phyloP scores from a whole-genome alignment of 768 basidiomycete genomes.

The Boletus vinaceobasis region DNA sequence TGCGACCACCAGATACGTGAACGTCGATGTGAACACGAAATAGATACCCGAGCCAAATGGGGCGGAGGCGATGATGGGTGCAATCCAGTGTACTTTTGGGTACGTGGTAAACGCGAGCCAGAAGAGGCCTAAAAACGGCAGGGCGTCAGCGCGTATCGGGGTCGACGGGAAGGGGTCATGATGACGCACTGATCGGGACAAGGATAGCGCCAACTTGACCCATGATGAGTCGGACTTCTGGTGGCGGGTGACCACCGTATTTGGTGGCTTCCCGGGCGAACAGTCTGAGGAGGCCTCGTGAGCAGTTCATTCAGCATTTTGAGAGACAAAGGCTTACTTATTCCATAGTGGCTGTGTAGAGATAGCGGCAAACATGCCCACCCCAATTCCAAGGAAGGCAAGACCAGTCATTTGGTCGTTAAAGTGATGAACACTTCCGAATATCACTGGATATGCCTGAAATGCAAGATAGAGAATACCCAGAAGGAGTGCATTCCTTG shows the following conservation, averaged over 20 bases:
- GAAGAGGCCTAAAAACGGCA: constrained; percentile 37
- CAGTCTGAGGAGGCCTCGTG: constrained; percentile 28
- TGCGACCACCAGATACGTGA: constrained; percentile 54
- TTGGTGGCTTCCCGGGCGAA: constrained; percentile 36
- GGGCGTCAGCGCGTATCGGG: neutral
- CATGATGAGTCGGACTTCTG: constrained; percentile 63
- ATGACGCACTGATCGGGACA: constrained; percentile 51
- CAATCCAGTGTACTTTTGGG: constrained; percentile 44
- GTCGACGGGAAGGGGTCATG: neutral
- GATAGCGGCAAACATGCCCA: constrained; percentile 42
- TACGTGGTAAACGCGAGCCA: constrained; percentile 57
- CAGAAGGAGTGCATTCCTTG: constrained; percentile 39
- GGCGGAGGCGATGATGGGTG: constrained; percentile 41
- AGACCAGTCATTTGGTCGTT: constrained; percentile 48
- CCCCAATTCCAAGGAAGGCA: constrained; percentile 49
- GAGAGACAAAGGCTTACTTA: constrained; percentile 12
- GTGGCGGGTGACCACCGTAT: constrained; percentile 50
- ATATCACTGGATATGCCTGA: constrained; percentile 59
- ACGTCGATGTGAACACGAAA: constrained; percentile 67
- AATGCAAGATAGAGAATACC: constrained; percentile 48
- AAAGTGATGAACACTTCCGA: constrained; percentile 48
- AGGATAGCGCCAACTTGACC: constrained; percentile 67
- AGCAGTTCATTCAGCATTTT: neutral
- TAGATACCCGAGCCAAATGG: constrained; percentile 54
- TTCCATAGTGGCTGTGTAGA: constrained; percentile 47